A percentile compares a stretch with the other conserved stretches of the same genome.
Evolutionary conservation across 2,329 filamentous ascomycete species (phyloP).

Genomic region (Fusarium miscanthi): DNA sequence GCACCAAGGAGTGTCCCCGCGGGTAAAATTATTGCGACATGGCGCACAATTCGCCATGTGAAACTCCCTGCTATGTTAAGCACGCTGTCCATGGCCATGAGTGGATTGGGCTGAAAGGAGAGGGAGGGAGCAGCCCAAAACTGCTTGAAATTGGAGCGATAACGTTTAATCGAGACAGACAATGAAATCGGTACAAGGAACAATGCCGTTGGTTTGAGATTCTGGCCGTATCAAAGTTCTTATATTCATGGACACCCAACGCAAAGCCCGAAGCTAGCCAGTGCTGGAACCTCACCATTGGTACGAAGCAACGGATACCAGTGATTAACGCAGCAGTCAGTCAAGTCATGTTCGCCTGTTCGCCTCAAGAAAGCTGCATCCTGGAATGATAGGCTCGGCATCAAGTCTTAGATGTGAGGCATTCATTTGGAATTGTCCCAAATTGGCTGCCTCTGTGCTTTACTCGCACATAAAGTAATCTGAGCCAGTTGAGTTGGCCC

Average conservation of each 20-base stretch:
- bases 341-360: background rate
- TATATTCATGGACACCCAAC: constrained; percentile 16
- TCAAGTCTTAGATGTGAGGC: background rate
- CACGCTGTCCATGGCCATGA: constrained; percentile 9
- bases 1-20: constrained; percentile 33
- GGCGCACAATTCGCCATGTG: background rate
- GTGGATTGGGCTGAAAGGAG: background rate
- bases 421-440: background rate
- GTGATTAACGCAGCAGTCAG: background rate
- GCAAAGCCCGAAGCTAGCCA: constrained; percentile 4
- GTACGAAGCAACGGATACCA: background rate
- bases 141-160: background rate
- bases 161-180: background rate
- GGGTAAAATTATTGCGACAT: constrained; percentile 19
- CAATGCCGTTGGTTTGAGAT: background rate
- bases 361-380: background rate
- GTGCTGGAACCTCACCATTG: background rate
- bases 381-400: background rate
- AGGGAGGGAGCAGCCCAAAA: background rate
- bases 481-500: background rate
- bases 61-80: background rate
- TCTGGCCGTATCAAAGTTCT: constrained; percentile 6
- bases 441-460: background rate
- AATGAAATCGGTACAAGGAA: background rate
- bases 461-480: background rate